Base-by-base conservation (phyloP, 345 rosid genomes). In the Gossypium thurberi region DNA sequence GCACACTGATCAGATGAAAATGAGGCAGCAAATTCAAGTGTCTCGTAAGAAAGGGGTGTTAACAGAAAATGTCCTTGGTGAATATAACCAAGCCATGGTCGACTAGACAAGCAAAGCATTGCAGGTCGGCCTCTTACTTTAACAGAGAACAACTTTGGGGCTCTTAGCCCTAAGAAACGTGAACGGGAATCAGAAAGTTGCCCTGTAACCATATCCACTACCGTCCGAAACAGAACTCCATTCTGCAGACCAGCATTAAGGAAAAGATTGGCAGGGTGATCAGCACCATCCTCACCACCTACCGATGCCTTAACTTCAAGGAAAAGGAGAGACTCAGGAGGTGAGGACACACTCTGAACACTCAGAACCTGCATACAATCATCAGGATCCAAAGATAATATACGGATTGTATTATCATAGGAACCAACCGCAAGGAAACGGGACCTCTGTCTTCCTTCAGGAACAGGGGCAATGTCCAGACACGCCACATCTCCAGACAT, bases 401-500 rank as follows among this genome's bases (percentile, higher is more conserved):
- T 84, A 17, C 99, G 97, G 44, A 92, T 86, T 33, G 98, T 91
- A 75, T 92, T 89, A 83, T 95, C 99, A 75, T 88, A 95, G 18
- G 98, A 92, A 69, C 99, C 98, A 44, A 95, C 99, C 4, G 96
- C 99, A 78, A 95, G 99, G 69, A 95, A 95, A 12, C 97, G 91
- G 6, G 99, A 95, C 81, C 99, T 95, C 64, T 91, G 92, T 78
- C 99, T 95, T 73, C 99, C 99, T 93, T 92, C 99, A 69, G 99
- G 99, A 75, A 95, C 99, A 33, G 99, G 94, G 43, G 99, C 98
- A 73, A 95, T 95, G 84, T 92, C 99, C 81, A 95, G 78, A 81
- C 98, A 95, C 53, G 99, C 99, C 78, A 95, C 99, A 79, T 95
- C 99, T 65, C 98, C 99, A 48, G 98, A 87, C 98, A 95, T 92